Base-by-base conservation (phyloP, 176 grass and related monocot genomes). In the Eremochloa ophiuroides region DNA sequence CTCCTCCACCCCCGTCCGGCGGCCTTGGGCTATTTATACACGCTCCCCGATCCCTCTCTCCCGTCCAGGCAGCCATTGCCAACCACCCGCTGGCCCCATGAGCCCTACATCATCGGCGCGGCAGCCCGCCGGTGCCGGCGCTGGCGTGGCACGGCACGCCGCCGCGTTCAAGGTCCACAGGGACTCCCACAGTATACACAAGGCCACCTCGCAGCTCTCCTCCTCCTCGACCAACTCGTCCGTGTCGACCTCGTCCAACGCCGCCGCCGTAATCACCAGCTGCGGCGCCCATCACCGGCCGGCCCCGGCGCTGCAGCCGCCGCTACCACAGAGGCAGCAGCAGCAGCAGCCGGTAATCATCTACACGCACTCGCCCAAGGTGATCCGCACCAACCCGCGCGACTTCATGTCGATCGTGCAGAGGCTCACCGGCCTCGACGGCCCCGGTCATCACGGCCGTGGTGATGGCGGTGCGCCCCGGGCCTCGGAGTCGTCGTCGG, bases 371-470 rank as follows among this genome's bases (percentile, higher is more conserved):
- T 91, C 88, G 39, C 91, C 91, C 60, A 90, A 88, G 85, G 69
- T 94, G 80, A 94, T 94, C 75, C 88, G 77, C 75, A 88, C 91
- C 33, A 78, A 60, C 31, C 81, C 91, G 4, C 62, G 59, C 26
- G 85, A 94, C 65, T 91, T 94, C 88, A 88, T 91, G 88, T 78
- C 88, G 79, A 85, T 94, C 83, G 88, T 94, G 39, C 92, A 94
- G 88, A 94, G 82, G 64, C 92, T 94, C 83, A 94, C 88, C 28
- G 86, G 88, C 60, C 83, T 69, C n/a, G 85, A 88, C 25, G 31
- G 56, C 43, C 43, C 84, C 67, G 40, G 10, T 13, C 27, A 20
- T 4, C 25, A 22, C 58, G 41, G 29, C 51, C 13, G 55, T 37
- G 53, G 53, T 3, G 9, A 2, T 34, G 40, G 29, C 43, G 46